Evolutionary conservation across 2,329 filamentous ascomycete species (phyloP).

Genomic region (Aspergillus hortae): DNA sequence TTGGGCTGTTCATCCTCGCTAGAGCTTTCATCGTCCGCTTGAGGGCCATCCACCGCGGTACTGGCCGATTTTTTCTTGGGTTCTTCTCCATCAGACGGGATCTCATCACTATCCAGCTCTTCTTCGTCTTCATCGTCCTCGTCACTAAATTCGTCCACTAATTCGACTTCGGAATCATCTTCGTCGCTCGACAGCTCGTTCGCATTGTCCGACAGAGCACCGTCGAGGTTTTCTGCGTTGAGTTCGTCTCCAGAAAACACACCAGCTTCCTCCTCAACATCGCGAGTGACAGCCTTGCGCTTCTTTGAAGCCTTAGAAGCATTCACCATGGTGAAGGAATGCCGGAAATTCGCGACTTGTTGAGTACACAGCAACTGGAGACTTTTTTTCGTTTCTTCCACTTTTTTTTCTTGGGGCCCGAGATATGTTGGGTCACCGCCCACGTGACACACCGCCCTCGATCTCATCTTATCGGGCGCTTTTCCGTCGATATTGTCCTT

Average conservation of each 20-base stretch:
- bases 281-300: slow-evolving; percentile 60
- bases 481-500: not conserved
- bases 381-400: slow-evolving; percentile 8
- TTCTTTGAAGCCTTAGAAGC: slow-evolving; percentile 50
- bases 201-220: slow-evolving; percentile 40
- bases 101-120: slow-evolving; percentile 49
- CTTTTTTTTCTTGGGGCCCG: slow-evolving; percentile 14
- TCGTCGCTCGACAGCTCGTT: slow-evolving; percentile 37
- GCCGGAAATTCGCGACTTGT: slow-evolving; percentile 5
- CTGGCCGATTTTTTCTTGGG: slow-evolving; percentile 36
- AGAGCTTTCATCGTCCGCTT: slow-evolving; percentile 14
- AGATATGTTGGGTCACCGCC: slow-evolving; percentile 27
- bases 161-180: slow-evolving; percentile 50
- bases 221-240: slow-evolving; percentile 40
- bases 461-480: slow-evolving; percentile 19
- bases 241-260: slow-evolving; percentile 61
- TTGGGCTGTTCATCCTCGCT: slow-evolving; percentile 46
- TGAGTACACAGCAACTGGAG: not conserved
- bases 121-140: slow-evolving; percentile 49
- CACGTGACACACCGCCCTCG: slow-evolving; percentile 34
- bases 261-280: slow-evolving; percentile 48
- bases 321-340: slow-evolving; percentile 27
- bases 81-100: slow-evolving; percentile 45
- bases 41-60: slow-evolving; percentile 17
- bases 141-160: slow-evolving; percentile 52